Evolutionary conservation across 1,139 yeast species (phyloP), one percentile per base, ranked within the genome.

Genomic region (Chernovozyma sophiae-reginae): DNA sequence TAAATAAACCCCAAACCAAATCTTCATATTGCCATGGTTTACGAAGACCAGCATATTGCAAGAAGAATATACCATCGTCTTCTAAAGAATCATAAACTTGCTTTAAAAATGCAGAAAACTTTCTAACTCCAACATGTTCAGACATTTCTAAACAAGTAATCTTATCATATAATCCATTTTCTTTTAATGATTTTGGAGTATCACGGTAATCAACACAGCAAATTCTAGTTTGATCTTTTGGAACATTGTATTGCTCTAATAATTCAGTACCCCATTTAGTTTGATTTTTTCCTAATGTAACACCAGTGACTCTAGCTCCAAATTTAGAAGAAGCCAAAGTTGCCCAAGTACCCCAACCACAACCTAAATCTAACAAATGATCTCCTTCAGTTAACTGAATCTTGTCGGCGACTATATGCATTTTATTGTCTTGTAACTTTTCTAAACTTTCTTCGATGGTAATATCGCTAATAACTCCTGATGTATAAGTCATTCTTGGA

Each of bases 311-410:
- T 38, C 75, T 65, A 35, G 96, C 96, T 39, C 92, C 95, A 52
- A 81, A 81, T 59, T 83, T 82, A 46, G 82, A 74, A 3, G 95
- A 85, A 28, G 95, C 90, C 60, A 69, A 86, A 30, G 94, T 74
- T 35, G 95, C 87, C 60, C 90, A 74, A 40, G 96, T 85, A 58
- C 97, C 97, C 97, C 97, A 87, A 48, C 97, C 96, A 66, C 96
- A 87, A 42, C 96, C 96, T 45, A 87, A 69, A 58, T 87, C 97
- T 47, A 87, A 77, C 56, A 86, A 72, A 38, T 68, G 68, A 47
- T 87, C 96, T 48, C 86, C 94, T 51, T 77, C 55, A 55, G 79
- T 58, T 53, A 87, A 72, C 45, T 76, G 86, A 48, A 86, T 81
- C 69, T 89, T 87, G 62, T 86, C 95, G 56, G 95, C 90, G 40